These are phyloP conservation scores for Mitragyna speciosa DNA, from an alignment of 257 asterid species.

Conservation along the genomic window DNA sequence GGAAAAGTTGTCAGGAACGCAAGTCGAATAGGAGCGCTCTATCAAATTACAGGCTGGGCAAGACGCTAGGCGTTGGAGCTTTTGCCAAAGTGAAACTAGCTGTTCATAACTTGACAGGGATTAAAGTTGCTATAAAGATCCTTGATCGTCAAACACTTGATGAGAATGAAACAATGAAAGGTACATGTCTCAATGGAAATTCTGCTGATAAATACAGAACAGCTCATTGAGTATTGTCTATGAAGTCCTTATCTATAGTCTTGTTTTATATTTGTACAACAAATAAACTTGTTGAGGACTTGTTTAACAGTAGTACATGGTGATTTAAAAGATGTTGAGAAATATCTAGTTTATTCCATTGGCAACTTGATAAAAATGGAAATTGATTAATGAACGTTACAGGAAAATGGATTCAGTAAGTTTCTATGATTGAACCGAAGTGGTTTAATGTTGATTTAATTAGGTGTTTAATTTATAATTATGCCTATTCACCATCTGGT, in stretches of 20 bases:
- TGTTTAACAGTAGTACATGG: neutral
- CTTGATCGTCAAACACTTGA: slow-evolving; percentile 43
- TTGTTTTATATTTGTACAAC: neutral
- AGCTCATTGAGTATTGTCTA: neutral
- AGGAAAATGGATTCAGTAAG: neutral
- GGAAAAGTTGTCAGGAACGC: neutral
- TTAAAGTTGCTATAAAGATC: slow-evolving; percentile 66
- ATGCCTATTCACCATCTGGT: neutral
- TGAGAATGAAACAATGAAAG: slow-evolving; percentile 27
- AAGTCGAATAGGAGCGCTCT: slow-evolving; percentile 14
- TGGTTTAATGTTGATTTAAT: neutral
- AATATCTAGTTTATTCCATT: neutral
- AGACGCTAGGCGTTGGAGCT: slow-evolving; percentile 56
- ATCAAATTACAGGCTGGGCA: slow-evolving; percentile 47
- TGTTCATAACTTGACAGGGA: slow-evolving; percentile 49
- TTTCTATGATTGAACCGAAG: neutral
- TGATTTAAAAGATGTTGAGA: neutral
- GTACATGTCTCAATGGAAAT: neutral
- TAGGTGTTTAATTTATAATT: too few species aligned
- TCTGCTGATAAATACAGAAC: neutral
- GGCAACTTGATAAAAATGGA: neutral
- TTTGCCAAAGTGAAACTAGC: slow-evolving; percentile 69
- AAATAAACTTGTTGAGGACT: neutral
- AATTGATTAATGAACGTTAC: neutral
- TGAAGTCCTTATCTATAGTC: neutral